Evolutionary conservation across 768 basidiomycete genomes (phyloP), one percentile per base, ranked within the genome.

Genomic region (Polyporus arcularius): DNA sequence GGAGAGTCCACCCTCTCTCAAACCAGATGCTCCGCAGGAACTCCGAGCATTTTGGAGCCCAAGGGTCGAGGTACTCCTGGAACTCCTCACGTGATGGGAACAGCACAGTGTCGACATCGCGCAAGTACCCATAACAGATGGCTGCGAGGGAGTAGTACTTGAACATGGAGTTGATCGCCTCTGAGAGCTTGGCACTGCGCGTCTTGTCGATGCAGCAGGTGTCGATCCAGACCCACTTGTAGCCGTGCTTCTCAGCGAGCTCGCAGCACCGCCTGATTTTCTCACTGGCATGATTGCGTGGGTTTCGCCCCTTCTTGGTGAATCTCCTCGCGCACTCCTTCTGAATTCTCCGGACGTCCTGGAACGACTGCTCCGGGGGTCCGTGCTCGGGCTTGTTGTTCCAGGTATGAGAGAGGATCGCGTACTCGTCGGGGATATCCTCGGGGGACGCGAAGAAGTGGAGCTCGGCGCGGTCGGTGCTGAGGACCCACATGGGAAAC

Each of bases 141-240:
- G 10, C 21, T 2, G 47, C 18, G 47, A 48, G 47, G 6, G n/a
- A 4, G 47, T 48, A 48, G 47, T 48, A 48, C 5, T 18, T 15
- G 14, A 48, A 48, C 47, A 48, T 48, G 47, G 47, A 48, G 47
- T 48, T 48, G n/a, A 48, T 48, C 16, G 47, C 47, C 47, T 48
- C 47, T 8, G 18, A 12, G 47, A 48, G 47, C 47, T 48, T 9
- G 6, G 47, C 47, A 18, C 47, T 48, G 47, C 47, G 7, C 47
- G 47, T 28, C 26, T 48, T 48, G 47, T 48, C 47, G 26, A 48
- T 48, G 47, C 47, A 48, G 47, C 47, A 48, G 18, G 47, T 48
- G 47, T 48, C 47, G 18, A 26, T 12, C 47, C 47, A 48, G 18
- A 12, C 47, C 47, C 47, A 48, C 26, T 48, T 26, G 47, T 48